A percentile compares a stretch with the other conserved stretches of the same genome.
phyloP scores from a whole-genome alignment of 306 rosid genomes.

The Cucumis melo region DNA sequence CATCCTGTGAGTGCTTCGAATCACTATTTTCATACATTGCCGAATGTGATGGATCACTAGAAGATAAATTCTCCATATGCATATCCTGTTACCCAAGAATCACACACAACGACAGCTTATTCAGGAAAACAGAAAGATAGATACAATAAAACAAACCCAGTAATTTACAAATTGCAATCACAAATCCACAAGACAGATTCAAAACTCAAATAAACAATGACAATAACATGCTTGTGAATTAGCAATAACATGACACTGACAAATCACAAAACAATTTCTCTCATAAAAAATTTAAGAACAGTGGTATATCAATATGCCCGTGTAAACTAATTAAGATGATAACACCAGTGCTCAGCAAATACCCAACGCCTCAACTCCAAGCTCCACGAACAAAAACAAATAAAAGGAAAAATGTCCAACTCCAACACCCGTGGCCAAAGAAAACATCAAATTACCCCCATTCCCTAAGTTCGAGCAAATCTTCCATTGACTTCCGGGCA shows the following conservation, averaged over 20 bases:
- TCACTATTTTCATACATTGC: conserved; percentile 23
- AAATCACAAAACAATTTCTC: neutral
- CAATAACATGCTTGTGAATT: neutral
- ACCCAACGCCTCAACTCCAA: neutral
- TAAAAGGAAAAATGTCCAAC: neutral
- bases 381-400: neutral
- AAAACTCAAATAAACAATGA: neutral
- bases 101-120: neutral
- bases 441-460: neutral
- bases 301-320: neutral
- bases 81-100: conserved; percentile 6
- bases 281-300: neutral
- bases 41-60: conserved; percentile 26
- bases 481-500: neutral
- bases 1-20: conserved; percentile 21
- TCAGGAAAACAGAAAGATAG: neutral
- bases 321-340: neutral
- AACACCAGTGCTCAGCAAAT: neutral
- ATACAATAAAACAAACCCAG: neutral
- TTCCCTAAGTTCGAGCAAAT: neutral
- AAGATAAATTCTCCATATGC: conserved; percentile 26
- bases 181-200: neutral
- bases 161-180: neutral
- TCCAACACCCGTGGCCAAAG: neutral
- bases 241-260: neutral